These are phyloP conservation scores for Nitzschia putrida DNA, from an alignment of 108 stramenopile species.

Conservation along the genomic window DNA sequence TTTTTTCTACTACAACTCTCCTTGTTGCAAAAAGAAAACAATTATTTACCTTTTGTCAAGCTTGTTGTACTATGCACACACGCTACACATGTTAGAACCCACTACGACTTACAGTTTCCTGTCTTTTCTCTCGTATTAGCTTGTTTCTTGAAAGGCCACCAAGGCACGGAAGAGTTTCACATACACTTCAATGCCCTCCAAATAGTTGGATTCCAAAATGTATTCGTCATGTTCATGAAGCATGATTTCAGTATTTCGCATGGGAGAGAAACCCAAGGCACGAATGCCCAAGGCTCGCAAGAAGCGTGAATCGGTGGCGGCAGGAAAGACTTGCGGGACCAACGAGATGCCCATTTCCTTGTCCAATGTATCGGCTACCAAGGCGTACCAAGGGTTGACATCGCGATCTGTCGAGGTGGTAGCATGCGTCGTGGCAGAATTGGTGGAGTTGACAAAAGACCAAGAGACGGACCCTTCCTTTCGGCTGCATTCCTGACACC, in stretches of 20 bases:
- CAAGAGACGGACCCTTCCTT: conserved; percentile 68
- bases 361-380: conserved; percentile 67
- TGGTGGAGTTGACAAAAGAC: conserved; percentile 58
- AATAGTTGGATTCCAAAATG: conserved; percentile 79
- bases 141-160: neutral
- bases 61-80: too few relatives aligned
- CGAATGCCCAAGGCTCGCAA: conserved; percentile 83
- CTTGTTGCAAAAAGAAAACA: too few relatives aligned
- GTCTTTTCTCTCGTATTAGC: neutral
- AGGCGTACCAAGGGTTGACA: conserved; percentile 90
- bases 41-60: too few relatives aligned
- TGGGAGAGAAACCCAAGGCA: conserved; percentile 94
- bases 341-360: conserved; percentile 59
- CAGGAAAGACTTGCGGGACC: conserved; percentile 93
- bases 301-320: conserved; percentile 94
- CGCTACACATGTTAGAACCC: too few relatives aligned
- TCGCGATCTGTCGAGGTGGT: conserved; percentile 70
- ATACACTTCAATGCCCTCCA: conserved; percentile 91
- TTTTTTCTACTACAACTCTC: too few relatives aligned
- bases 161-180: conserved; percentile 63
- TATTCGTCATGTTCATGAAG: conserved; percentile 98
- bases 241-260: conserved; percentile 90
- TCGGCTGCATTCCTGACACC: conserved; percentile 84
- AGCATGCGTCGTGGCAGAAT: conserved; percentile 42
- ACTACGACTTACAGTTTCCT: neutral